Evolutionary conservation across 176 grass and related monocot genomes (phyloP).

Genomic region (Aegilops umbellulata): DNA sequence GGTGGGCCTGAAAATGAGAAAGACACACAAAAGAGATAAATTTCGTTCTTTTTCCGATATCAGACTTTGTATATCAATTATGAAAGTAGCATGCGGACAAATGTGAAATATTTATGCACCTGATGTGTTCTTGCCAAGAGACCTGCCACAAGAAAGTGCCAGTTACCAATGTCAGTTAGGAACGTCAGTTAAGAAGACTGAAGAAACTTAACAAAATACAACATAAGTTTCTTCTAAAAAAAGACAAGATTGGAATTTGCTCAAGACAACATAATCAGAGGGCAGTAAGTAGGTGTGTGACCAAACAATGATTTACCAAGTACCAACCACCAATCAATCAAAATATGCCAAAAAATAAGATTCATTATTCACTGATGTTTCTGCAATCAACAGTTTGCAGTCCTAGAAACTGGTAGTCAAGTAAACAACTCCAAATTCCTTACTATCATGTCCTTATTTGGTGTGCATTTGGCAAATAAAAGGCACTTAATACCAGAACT

Average conservation of each 20-base stretch:
- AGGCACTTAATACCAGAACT: background rate
- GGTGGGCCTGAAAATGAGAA: slow-evolving; percentile 51
- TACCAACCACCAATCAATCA: slow-evolving; percentile 15
- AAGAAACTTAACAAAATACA: slow-evolving; percentile 1
- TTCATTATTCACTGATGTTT: background rate
- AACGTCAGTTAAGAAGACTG: slow-evolving; percentile 11
- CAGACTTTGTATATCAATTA: background rate
- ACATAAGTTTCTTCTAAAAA: background rate
- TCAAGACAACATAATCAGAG: slow-evolving; percentile 16
- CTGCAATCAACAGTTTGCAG: background rate
- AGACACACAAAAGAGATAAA: background rate
- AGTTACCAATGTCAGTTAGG: slow-evolving; percentile 28
- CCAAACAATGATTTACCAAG: background rate
- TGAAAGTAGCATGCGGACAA: background rate
- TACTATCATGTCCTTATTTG: background rate
- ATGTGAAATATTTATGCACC: slow-evolving; percentile 37
- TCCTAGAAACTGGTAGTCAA: background rate
- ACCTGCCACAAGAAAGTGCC: slow-evolving; percentile 48
- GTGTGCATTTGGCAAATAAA: background rate
- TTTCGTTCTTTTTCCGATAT: background rate
- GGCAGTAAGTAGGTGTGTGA: slow-evolving; percentile 2
- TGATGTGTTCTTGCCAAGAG: slow-evolving; percentile 62
- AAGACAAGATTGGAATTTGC: background rate
- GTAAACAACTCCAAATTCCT: slow-evolving; percentile 5
- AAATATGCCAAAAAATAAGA: background rate